phyloP scores from a whole-genome alignment of 2,329 filamentous ascomycete genomes.

The Elsinoe perseae region DNA sequence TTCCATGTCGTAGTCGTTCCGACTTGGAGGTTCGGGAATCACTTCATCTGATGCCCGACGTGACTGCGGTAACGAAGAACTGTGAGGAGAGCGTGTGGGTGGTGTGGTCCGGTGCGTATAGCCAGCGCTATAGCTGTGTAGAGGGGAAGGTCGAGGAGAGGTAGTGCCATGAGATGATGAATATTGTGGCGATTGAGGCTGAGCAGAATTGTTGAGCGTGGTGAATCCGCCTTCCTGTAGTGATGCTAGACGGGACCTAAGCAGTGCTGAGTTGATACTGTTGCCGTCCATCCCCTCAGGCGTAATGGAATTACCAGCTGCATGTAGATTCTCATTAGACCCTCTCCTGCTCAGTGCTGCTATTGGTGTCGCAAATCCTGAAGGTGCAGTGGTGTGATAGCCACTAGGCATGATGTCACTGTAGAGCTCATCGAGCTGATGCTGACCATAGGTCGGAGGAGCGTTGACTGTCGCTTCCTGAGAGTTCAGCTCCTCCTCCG shows the following conservation, averaged over 20 bases:
- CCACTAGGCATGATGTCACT: conserved; percentile 74
- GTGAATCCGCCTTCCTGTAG: conserved; percentile 39
- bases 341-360: conserved; percentile 61
- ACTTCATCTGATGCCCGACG: conserved; percentile 26
- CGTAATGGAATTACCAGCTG: conserved; percentile 44
- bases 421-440: conserved; percentile 83
- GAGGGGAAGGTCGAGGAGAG: conserved; percentile 17
- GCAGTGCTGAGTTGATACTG: conserved; percentile 46
- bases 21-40: conserved; percentile 17
- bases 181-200: conserved; percentile 23
- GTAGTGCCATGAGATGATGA: conserved; percentile 27
- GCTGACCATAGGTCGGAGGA: conserved; percentile 87
- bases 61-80: conserved; percentile 26
- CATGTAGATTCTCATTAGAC: conserved; percentile 69
- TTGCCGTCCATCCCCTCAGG: conserved; percentile 39
- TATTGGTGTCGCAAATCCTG: conserved; percentile 65
- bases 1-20: conserved; percentile 37
- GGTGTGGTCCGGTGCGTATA: conserved; percentile 18
- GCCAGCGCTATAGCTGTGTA: background rate
- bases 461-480: conserved; percentile 57
- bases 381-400: conserved; percentile 50
- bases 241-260: conserved; percentile 61
- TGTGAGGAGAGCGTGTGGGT: conserved; percentile 23
- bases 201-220: conserved; percentile 22
- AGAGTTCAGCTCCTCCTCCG: conserved; percentile 39